Evolutionary conservation across 345 rosid genomes (phyloP).

Genomic region (Luvunga scandens): DNA sequence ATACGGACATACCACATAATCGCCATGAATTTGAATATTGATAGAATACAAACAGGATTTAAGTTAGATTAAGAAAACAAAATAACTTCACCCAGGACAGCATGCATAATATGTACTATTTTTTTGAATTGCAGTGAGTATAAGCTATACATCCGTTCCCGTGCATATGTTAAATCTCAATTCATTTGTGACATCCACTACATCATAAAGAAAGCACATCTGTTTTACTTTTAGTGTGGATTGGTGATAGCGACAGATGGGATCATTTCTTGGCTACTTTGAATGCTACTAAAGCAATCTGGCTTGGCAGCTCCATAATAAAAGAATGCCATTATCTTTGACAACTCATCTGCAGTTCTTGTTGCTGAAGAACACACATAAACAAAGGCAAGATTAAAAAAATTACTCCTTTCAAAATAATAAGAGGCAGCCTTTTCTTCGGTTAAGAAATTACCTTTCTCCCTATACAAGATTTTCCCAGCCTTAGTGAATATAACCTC

Average conservation of each 20-base stretch:
- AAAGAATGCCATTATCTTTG: constrained; percentile 86
- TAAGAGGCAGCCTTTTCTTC: neutral
- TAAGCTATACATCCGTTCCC: neutral
- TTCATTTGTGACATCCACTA: neutral
- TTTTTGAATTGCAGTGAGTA: neutral
- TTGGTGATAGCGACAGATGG: constrained; percentile 42
- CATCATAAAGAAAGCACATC: neutral
- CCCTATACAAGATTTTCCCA: constrained; percentile 81
- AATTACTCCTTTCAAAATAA: neutral
- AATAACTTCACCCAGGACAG: neutral
- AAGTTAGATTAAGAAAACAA: neutral
- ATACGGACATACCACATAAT: no score
- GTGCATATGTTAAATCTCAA: no score
- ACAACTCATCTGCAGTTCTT: constrained; percentile 68
- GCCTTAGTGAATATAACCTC: constrained; percentile 83
- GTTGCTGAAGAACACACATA: constrained; percentile 37
- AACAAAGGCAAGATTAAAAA: constrained; percentile 9
- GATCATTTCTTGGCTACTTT: constrained; percentile 47
- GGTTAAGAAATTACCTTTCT: constrained; percentile 50
- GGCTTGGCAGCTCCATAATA: constrained; percentile 92
- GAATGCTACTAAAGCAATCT: constrained; percentile 39
- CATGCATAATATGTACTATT: neutral
- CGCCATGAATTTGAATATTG: neutral
- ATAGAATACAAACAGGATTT: neutral
- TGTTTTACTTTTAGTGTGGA: constrained; percentile 9